Evolutionary conservation across 371 early-diverging fungal genomes (phyloP), one percentile per base, ranked within the genome.

Genomic region (Mortierella sp.): DNA sequence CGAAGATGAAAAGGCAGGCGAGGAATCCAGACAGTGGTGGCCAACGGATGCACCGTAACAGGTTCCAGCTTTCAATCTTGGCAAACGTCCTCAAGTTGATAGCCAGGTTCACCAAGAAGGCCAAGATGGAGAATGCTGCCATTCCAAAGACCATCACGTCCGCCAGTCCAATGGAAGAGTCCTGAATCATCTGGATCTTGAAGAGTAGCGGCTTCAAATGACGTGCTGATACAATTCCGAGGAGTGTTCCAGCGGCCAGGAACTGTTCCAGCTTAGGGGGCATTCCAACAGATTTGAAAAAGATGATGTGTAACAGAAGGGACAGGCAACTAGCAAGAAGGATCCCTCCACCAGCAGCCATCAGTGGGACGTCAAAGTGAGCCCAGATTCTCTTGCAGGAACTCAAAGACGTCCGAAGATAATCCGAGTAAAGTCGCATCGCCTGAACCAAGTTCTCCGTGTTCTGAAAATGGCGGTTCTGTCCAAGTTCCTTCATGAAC

Each of bases 331-430:
- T 76, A 19, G 69, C 57, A 10, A 81, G 46, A 39, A 92, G 54
- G 0, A 90, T 55, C 0, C 72, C 41, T 0, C 92, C 81, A 2
- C 94, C 94, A 0, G 83, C 58, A 0, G 74, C 53, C 83, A 95
- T 93, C 24, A 83, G 79, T 1, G 81, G 81, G 0, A 88, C 80
- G 51, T 97, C 95, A 71, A 98, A 98, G 37, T 94, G 93, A 7
- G 97, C 95, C 97, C 98, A 98, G 45, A 93, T 87, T 21, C 86
- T 80, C 16, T 94, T 88, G 56, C 94, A 90, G 22, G 88, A 87
- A 13, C 85, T 82, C 27, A 97, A 81, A 0, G 92, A 84, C 14
- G 79, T 71, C 2, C 91, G 81, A 50, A 91, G 77, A 56, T 92
- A 95, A 4, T 73, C 69, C 34, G 86, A 83, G 64, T 93, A 93